Evolutionary conservation across 805 yeast genomes (phyloP).

Genomic region (Ogataea thermomethanolica): DNA sequence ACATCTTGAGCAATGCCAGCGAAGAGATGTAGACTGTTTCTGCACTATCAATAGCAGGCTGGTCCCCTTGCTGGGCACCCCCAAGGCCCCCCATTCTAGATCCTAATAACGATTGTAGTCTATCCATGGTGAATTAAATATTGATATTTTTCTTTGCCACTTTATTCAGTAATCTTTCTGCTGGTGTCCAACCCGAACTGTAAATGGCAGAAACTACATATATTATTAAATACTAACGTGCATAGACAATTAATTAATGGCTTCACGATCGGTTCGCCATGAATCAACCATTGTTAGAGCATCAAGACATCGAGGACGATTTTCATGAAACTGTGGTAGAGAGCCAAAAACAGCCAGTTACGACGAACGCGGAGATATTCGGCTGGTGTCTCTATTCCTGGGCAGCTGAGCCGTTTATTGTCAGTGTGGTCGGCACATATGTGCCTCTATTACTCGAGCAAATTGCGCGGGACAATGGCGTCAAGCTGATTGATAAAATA

Average conservation of each 20-base stretch:
- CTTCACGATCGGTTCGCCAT: background rate
- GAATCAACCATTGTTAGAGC: conserved; percentile 2
- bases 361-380: conserved; percentile 42
- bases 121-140: conserved; percentile 23
- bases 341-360: conserved; percentile 17
- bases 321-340: background rate
- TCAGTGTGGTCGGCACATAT: conserved; percentile 74
- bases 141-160: conserved; percentile 11
- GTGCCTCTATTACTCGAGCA: conserved; percentile 70
- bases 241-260: background rate
- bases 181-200: background rate
- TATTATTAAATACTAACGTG: background rate
- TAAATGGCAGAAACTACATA: conserved; percentile 2
- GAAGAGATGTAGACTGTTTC: conserved; percentile 97
- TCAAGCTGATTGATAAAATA: conserved; percentile 52
- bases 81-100: conserved; percentile 34
- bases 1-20: conserved; percentile 90
- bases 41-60: conserved; percentile 87
- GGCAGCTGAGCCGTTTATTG: conserved; percentile 80
- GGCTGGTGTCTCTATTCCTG: conserved; percentile 73
- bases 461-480: conserved; percentile 72
- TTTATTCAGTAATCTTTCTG: background rate
- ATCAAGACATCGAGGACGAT: background rate
- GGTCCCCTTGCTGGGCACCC: conserved; percentile 43
- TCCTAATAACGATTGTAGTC: conserved; percentile 33